Conservation (phyloP, 345 rosid genomes). For the Conringia planisiliqua region DNA sequence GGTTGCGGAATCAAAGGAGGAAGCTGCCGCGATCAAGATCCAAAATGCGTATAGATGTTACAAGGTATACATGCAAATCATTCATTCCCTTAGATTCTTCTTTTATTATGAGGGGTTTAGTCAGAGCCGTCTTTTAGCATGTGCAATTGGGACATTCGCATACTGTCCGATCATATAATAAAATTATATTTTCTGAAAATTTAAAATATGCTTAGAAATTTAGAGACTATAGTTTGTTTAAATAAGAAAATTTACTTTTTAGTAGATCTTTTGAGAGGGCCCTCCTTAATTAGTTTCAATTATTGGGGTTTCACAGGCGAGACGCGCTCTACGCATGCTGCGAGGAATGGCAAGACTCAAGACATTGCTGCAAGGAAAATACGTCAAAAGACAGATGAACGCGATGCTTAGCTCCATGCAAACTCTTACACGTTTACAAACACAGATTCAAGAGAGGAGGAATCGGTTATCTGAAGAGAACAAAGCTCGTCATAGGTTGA, state of each 20-base stretch:
- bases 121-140: neutral
- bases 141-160: neutral
- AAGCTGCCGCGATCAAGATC: slow-evolving; percentile 28
- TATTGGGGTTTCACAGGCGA: slow-evolving; percentile 49
- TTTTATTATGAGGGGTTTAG: neutral
- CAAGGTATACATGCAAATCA: slow-evolving; percentile 21
- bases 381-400: slow-evolving; percentile 70
- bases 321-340: slow-evolving; percentile 67
- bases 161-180: neutral
- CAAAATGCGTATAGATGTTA: slow-evolving; percentile 29
- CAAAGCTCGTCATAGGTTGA: slow-evolving; percentile 59
- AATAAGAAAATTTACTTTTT: neutral
- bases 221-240: neutral
- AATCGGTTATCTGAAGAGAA: slow-evolving; percentile 73
- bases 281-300: no score
- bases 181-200: neutral
- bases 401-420: slow-evolving; percentile 82
- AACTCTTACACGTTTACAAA: slow-evolving; percentile 72
- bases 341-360: slow-evolving; percentile 81
- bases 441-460: slow-evolving; percentile 72
- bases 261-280: neutral
- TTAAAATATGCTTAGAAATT: neutral
- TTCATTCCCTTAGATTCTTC: neutral
- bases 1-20: slow-evolving; percentile 10
- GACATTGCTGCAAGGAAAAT: slow-evolving; percentile 60